Base-by-base conservation (phyloP, 2,329 filamentous ascomycete genomes). In the Exophiala bonariae region DNA sequence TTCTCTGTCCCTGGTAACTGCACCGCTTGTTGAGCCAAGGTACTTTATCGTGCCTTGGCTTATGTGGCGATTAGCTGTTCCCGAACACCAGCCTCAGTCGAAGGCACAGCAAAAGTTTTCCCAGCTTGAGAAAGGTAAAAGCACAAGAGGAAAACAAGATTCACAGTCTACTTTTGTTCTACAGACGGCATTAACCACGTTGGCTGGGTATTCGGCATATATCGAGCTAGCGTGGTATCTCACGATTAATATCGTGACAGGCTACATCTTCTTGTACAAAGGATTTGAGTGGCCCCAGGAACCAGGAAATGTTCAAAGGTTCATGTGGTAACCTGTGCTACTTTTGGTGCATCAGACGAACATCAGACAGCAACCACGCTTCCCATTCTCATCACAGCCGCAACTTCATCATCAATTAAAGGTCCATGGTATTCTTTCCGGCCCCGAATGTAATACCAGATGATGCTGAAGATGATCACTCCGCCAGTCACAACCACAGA, bases 31-130 rank as follows among this genome's bases (percentile, higher is more conserved):
- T 8, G 93, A 99, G 66, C 93, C 93, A 11, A 81, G 93, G 11
- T 99, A 99, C 68, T 96, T 96, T 66, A 95, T 99, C 63, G 77
- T 96, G 10, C 91, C 92, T 0, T 99, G 90, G 89, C 80, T 96
- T 7, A 83, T 96, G 60, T 97, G 91, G 89, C 80, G 93, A 1
- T 70, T 97, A 6, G 79, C 95, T 60, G 71, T 95, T 1, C 89
- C 55, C 5, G 50, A 53, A 19, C 49, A 52, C 36, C 31, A 44
- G 3, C 34, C 38, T 2, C 28, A 40, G 26, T 52, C 52, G 2
- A 44, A 18, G 7, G 23, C 33, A 19, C 33, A 45, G 26, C 18
- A 14, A 23, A 39, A 34, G 38, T 19, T 14, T 28, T 9, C n/a
- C 4, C 14, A 42, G 20, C 16, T 36, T 31, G 42, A 50, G 37